phyloP scores from a whole-genome alignment of 441 rosid genomes.

The Mallotus repandus region DNA sequence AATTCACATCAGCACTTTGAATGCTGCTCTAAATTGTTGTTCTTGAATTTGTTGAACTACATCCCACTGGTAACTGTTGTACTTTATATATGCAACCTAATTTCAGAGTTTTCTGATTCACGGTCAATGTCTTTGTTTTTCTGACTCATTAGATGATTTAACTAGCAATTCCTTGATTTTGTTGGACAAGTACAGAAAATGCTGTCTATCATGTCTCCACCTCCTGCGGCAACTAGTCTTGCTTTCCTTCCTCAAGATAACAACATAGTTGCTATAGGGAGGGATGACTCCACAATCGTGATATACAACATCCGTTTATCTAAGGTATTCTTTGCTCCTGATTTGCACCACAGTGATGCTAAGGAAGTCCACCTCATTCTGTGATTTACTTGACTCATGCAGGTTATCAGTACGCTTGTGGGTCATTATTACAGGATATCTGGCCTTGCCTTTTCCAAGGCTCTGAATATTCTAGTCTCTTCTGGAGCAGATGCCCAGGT shows the following conservation, averaged over 20 bases:
- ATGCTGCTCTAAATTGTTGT: neutral
- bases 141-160: neutral
- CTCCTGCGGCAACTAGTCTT: constrained; percentile 61
- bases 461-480: constrained; percentile 45
- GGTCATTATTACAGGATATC: constrained; percentile 55
- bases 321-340: constrained; percentile 39
- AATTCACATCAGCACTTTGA: neutral
- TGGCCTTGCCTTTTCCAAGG: constrained; percentile 53
- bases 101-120: neutral
- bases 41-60: neutral
- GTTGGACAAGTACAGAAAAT: constrained; percentile 38
- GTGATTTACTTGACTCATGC: constrained; percentile 14
- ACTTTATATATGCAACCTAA: neutral
- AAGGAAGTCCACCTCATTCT: neutral
- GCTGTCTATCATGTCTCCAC: constrained; percentile 46
- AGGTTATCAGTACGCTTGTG: constrained; percentile 45
- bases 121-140: neutral
- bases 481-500: constrained; percentile 67
- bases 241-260: constrained; percentile 65
- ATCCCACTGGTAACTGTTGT: neutral
- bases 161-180: constrained; percentile 5
- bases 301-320: constrained; percentile 47
- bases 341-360: neutral
- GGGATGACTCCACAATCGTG: constrained; percentile 50
- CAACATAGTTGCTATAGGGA: constrained; percentile 61